Conservation (phyloP, 257 asterid genomes). For the Jacaranda mimosifolia region DNA sequence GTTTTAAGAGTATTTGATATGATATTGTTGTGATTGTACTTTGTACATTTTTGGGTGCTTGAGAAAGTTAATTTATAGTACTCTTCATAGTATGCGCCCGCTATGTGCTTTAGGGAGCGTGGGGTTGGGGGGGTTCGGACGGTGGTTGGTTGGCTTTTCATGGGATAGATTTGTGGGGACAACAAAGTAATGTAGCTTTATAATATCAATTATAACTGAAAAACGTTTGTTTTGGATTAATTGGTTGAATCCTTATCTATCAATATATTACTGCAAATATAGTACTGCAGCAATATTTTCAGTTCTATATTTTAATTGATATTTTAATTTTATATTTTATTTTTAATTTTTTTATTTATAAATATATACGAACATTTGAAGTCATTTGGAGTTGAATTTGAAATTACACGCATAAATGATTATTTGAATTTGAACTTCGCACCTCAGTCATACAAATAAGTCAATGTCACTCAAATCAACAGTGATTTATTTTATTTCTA, state of each 20-base stretch:
- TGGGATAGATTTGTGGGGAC: conserved; percentile 37
- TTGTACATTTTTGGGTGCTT: neutral
- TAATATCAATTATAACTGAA: neutral
- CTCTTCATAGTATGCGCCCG: neutral
- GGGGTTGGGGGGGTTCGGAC: conserved; percentile 18
- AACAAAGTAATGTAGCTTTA: neutral
- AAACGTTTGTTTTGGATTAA: conserved; percentile 4
- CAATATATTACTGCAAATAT: no score
- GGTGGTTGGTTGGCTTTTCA: conserved; percentile 26
- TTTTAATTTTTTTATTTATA: no score
- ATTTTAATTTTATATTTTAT: no score
- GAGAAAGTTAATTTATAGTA: conserved; percentile 26
- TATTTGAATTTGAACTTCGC: no score
- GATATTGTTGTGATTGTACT: neutral
- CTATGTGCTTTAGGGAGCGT: neutral
- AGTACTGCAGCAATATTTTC: no score
- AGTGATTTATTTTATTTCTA: no score
- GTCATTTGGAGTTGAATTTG: no score
- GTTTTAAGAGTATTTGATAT: neutral
- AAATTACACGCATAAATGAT: no score
- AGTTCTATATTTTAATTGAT: no score
- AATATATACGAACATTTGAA: no score
- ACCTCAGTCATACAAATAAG: no score
- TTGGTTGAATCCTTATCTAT: neutral
- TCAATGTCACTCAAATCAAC: no score